Percentiles rank a stretch among this genome's conserved stretches.
These are phyloP conservation scores for Fusarium staphyleae DNA, from an alignment of 2,329 filamentous ascomycete genomes.

Conservation along the genomic window DNA sequence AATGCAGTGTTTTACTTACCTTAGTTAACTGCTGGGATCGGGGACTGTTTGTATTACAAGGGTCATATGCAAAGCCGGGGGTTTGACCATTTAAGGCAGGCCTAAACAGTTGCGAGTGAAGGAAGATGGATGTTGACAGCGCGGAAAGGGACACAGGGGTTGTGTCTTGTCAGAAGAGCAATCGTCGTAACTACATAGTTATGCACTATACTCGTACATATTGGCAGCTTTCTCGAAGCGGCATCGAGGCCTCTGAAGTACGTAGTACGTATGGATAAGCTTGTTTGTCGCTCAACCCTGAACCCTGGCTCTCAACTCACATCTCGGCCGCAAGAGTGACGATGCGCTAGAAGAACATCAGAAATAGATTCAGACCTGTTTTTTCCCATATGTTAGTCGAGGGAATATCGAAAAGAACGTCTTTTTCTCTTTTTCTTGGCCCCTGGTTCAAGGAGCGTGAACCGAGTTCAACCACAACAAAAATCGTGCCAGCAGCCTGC, in stretches of 20 bases:
- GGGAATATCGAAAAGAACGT: background rate
- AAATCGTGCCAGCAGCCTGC: slow-evolving; percentile 21
- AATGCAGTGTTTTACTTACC: background rate
- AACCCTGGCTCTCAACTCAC: slow-evolving; percentile 19
- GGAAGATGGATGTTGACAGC: slow-evolving; percentile 7
- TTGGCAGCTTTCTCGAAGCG: slow-evolving; percentile 7
- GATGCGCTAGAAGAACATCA: background rate
- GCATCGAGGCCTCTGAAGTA: background rate
- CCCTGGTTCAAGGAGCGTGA: slow-evolving; percentile 20
- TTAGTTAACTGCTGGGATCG: too few species aligned
- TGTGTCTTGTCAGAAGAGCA: slow-evolving; percentile 20
- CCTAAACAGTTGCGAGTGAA: background rate
- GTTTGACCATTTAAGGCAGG: slow-evolving; percentile 27
- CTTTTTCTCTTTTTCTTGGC: background rate
- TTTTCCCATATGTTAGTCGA: background rate
- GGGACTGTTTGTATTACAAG: too few species aligned
- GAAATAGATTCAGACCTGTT: background rate
- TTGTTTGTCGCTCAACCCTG: slow-evolving; percentile 20
- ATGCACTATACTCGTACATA: too few species aligned
- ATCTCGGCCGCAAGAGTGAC: slow-evolving; percentile 5
- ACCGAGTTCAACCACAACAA: slow-evolving; percentile 13
- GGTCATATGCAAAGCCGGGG: slow-evolving; percentile 8
- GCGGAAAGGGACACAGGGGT: slow-evolving; percentile 18
- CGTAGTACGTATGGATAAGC: slow-evolving; percentile 14
- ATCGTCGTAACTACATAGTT: slow-evolving; percentile 8